Conservation (phyloP, 106 monocot species). For the Gastrodia elata region DNA sequence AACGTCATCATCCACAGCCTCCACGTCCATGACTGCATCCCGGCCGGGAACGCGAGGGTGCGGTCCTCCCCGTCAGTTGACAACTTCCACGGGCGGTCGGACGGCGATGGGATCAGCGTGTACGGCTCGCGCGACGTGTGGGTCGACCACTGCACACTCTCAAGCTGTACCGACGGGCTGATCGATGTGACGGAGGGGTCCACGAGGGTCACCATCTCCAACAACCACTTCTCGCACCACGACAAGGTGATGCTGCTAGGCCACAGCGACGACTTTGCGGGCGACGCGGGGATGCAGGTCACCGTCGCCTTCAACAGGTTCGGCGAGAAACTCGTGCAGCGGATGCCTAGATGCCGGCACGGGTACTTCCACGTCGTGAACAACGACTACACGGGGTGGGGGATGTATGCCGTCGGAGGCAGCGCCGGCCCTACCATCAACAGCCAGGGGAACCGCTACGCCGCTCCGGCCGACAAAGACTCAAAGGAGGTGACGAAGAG, state of each 20-base stretch:
- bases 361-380: conserved; percentile 72
- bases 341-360: conserved; percentile 58
- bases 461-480: conserved; percentile 38
- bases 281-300: conserved; percentile 52
- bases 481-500: conserved; percentile 77
- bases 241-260: conserved; percentile 73
- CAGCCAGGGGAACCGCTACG: conserved; percentile 73
- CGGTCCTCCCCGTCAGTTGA: conserved; percentile 47
- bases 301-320: conserved; percentile 73
- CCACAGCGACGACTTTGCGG: conserved; percentile 36
- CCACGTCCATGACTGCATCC: conserved; percentile 62
- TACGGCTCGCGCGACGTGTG: conserved; percentile 33
- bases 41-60: conserved; percentile 42
- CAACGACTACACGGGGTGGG: conserved; percentile 64
- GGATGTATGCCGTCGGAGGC: conserved; percentile 82
- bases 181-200: conserved; percentile 68
- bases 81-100: conserved; percentile 34
- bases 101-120: conserved; percentile 71
- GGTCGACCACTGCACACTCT: conserved; percentile 67
- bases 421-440: conserved; percentile 64
- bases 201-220: conserved; percentile 64
- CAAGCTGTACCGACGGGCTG: conserved; percentile 58
- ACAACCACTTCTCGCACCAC: conserved; percentile 52
- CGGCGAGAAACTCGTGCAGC: conserved; percentile 46
- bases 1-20: conserved; percentile 68